Evolutionary conservation across 2,329 filamentous ascomycete genomes (phyloP).

Genomic region (Apiospora kogelbergensis): DNA sequence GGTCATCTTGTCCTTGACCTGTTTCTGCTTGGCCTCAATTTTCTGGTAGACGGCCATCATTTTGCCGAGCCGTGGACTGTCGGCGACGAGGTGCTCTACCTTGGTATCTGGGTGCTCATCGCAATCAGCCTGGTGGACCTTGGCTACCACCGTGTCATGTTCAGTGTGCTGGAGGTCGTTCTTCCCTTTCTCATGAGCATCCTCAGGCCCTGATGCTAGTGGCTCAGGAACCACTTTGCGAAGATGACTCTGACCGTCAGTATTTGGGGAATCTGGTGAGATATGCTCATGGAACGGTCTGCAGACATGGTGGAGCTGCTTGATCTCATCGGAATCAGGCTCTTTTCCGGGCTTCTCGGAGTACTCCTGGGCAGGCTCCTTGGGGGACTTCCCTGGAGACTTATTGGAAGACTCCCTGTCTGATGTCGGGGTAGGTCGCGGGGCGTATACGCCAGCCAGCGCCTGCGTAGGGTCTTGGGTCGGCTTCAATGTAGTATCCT

Average conservation of each 20-base stretch:
- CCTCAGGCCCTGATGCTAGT: neutral
- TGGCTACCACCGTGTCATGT: neutral
- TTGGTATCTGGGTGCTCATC: neutral
- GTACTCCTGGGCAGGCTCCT: neutral
- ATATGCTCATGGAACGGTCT: neutral
- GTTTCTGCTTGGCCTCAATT: neutral
- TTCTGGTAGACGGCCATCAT: neutral
- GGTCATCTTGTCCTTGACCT: neutral
- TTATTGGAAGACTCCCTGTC: neutral
- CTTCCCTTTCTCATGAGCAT: neutral
- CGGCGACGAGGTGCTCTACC: neutral
- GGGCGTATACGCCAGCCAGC: neutral
- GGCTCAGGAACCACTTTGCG: neutral
- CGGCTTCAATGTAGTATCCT: neutral
- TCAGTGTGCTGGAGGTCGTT: neutral
- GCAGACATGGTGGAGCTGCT: neutral
- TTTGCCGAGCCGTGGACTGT: conserved; percentile 1
- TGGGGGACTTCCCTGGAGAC: neutral
- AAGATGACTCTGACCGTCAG: neutral
- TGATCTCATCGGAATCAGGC: conserved; percentile 6
- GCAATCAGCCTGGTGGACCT: neutral
- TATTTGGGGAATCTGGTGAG: neutral
- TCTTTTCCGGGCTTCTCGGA: neutral
- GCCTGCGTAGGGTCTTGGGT: neutral
- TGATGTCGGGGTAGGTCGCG: neutral